Evolutionary conservation across 1,139 yeast species (phyloP), one percentile per base, ranked within the genome.

Genomic region (Meyerozyma sp.): DNA sequence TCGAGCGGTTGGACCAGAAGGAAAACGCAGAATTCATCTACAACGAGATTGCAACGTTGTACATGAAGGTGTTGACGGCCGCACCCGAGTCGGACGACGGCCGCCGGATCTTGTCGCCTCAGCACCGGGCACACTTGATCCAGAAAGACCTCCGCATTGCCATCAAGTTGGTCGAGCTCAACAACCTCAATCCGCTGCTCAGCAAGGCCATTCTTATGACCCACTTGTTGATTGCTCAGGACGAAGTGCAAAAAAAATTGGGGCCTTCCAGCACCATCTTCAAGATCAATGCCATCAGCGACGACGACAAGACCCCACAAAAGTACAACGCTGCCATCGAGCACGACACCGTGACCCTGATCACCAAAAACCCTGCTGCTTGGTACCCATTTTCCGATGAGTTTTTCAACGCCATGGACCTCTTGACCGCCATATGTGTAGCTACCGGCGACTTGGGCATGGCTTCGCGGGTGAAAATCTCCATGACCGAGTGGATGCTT

Each of bases 371-470:
- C 36, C 70, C 71, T n/a, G 73, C 71, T 44, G 78, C 79, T 1
- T 80, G 87, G 86, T 79, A 75, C 49, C 90, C 91, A 3, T 86
- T 84, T 54, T 68, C 82, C 29, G 89, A 84, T 49, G 95, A 87
- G 57, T 75, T 82, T 49, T 83, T 87, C 62, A 81, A 81, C 46
- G 84, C 87, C 2, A 71, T 89, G 65, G 93, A 86, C 52, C 57
- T 86, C 46, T 74, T 81, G 48, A 78, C 84, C 8, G 88, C 90
- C 1, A 70, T 82, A 32, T 82, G 87, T 50, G 62, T 85, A 16
- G 73, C 85, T 1, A 71, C 81, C 6, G 89, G 90, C 8, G 91
- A 85, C 56, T 65, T 81, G 43, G 68, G 77, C 20, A 67, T 77
- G 46, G 91, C 94, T 0, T 65, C 82, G 20, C 70, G 78, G 44